These are phyloP conservation scores for Porogramme epimiltina DNA, from an alignment of 1,284 basidiomycete species.

Conservation along the genomic window DNA sequence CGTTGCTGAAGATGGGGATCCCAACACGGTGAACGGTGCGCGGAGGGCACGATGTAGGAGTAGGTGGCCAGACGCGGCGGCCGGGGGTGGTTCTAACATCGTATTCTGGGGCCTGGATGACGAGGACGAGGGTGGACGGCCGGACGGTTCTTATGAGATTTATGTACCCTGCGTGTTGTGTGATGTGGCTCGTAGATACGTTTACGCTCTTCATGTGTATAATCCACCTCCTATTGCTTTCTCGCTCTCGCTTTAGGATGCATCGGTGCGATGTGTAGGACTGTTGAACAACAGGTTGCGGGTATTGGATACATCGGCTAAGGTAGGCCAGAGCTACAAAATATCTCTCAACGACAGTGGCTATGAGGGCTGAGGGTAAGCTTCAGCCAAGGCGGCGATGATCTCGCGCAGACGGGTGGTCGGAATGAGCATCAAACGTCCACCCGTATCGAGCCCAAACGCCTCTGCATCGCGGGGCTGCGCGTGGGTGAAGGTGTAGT, in stretches of 20 bases:
- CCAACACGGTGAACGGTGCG: conserved; percentile 17
- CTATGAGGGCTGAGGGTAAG: conserved; percentile 31
- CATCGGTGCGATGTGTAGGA: too few species aligned
- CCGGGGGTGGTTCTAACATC: neutral
- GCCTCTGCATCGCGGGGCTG: conserved; percentile 69
- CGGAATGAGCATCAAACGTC: conserved; percentile 74
- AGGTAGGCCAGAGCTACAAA: too few species aligned
- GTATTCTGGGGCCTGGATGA: neutral
- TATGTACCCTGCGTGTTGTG: conserved; percentile 15
- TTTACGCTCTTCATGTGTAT: conserved; percentile 22
- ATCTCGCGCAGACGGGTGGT: conserved; percentile 43
- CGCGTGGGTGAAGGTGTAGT: conserved; percentile 67
- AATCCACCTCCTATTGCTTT: conserved; percentile 19
- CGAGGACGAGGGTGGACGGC: conserved; percentile 7
- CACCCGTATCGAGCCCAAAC: conserved; percentile 81
- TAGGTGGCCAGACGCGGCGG: neutral
- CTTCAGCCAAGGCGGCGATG: conserved; percentile 33
- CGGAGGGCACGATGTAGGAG: neutral
- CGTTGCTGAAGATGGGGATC: conserved; percentile 85
- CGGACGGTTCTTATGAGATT: conserved; percentile 6
- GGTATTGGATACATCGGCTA: too few species aligned
- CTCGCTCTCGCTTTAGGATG: neutral
- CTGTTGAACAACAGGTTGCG: too few species aligned
- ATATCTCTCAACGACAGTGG: neutral
- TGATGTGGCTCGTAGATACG: conserved; percentile 22